Evolutionary conservation across 176 grass and related monocot genomes (phyloP).

Genomic region (Carex littledalei): DNA sequence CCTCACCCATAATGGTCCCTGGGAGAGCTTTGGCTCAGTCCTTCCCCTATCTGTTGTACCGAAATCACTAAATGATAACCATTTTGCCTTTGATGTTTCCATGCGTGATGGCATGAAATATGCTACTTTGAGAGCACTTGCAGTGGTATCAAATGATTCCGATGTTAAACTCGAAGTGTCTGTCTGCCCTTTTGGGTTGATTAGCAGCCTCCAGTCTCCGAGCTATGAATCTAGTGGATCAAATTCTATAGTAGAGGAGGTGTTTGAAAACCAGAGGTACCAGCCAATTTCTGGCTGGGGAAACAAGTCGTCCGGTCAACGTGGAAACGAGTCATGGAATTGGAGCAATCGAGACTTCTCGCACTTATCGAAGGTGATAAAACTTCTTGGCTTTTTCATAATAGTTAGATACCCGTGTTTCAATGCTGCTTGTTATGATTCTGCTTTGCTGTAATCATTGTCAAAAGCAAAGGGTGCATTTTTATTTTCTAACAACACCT

Average conservation of each 20-base stretch:
- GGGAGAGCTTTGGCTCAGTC: constrained; percentile 77
- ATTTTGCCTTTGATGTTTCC: constrained; percentile 81
- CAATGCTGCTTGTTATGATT: background rate
- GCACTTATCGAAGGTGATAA: constrained; percentile 69
- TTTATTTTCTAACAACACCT: background rate
- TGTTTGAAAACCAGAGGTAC: constrained; percentile 94
- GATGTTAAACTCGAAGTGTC: constrained; percentile 86
- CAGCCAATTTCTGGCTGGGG: constrained; percentile 79
- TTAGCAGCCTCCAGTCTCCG: constrained; percentile 23
- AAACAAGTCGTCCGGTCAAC: constrained; percentile 30
- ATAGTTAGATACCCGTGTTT: background rate
- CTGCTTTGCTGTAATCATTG: background rate
- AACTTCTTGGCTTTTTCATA: background rate
- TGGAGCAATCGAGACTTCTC: constrained; percentile 87
- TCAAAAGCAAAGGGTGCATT: background rate
- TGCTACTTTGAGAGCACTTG: constrained; percentile 81
- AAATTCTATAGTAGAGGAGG: constrained; percentile 50
- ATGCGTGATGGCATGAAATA: constrained; percentile 80
- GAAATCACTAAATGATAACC: constrained; percentile 62
- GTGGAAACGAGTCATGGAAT: constrained; percentile 52
- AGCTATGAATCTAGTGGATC: constrained; percentile 35
- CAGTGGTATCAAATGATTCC: constrained; percentile 66
- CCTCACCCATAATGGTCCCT: constrained; percentile 76
- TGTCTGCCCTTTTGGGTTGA: constrained; percentile 50
- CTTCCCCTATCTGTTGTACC: constrained; percentile 71